Evolutionary conservation across 495 filamentous ascomycete species (phyloP).

Genomic region (Hypoxylon fuscum): DNA sequence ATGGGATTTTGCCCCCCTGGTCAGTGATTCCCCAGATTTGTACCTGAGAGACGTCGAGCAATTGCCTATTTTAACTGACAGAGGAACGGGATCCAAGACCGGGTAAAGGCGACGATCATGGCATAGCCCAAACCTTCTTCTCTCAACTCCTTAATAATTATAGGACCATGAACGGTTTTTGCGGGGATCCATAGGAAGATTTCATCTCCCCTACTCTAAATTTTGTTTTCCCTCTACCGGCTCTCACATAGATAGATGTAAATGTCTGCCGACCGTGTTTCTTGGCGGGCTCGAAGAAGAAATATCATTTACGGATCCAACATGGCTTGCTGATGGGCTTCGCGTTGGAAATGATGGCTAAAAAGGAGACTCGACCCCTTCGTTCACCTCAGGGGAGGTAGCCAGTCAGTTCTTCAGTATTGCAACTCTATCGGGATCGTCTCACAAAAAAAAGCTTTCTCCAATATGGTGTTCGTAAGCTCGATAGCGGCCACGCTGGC

Average conservation of each 20-base stretch:
- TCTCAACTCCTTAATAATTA: slow-evolving; percentile 12
- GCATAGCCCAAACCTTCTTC: slow-evolving; percentile 9
- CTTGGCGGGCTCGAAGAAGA: slow-evolving; percentile 41
- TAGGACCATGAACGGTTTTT: slow-evolving; percentile 3
- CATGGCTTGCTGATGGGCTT: slow-evolving; percentile 13
- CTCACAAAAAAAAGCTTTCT: slow-evolving; percentile 9
- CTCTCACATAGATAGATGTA: slow-evolving; percentile 9
- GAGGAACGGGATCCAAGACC: slow-evolving; percentile 36
- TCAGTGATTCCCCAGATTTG: background rate
- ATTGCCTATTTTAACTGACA: slow-evolving; percentile 28
- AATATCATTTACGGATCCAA: slow-evolving; percentile 21
- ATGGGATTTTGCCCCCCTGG: background rate
- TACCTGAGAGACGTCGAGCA: slow-evolving; percentile 13
- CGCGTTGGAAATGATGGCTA: slow-evolving; percentile 22
- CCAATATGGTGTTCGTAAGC: slow-evolving; percentile 38
- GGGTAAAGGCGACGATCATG: slow-evolving; percentile 30
- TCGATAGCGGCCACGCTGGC: slow-evolving; percentile 35
- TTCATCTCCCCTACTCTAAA: slow-evolving; percentile 8
- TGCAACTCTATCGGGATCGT: slow-evolving; percentile 5
- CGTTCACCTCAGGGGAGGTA: background rate
- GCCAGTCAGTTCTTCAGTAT: slow-evolving; percentile 4
- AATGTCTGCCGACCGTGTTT: slow-evolving; percentile 30
- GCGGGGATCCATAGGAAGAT: slow-evolving; percentile 23
- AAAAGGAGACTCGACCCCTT: slow-evolving; percentile 25
- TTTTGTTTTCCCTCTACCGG: slow-evolving; percentile 22